Base-by-base conservation (phyloP, 345 rosid genomes). In the Alliaria petiolata region DNA sequence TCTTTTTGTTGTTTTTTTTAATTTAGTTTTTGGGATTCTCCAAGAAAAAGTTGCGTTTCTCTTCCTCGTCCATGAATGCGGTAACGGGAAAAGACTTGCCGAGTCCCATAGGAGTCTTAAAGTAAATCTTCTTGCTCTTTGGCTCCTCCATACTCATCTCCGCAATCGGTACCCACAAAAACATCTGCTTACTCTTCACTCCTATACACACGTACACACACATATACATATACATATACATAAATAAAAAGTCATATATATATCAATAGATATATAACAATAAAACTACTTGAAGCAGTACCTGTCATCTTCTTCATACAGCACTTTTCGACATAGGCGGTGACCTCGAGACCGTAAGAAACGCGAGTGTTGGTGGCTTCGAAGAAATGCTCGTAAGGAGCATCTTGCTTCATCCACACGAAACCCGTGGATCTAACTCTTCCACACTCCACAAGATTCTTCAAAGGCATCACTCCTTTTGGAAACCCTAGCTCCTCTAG, bases 241-340 rank as follows among this genome's bases (percentile, higher is more conserved):
- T 42, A 62, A 14, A 33, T 16, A 40, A 71, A 51, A 71, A 39
- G 7, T 52, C 10, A 40, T 30, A 44, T 12, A 40, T 30, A 44
- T 12, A 39, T 38, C 51, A 2, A 50, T 30, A 51, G 5, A n/a
- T n/a, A n/a, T n/a, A n/a, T n/a, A n/a, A n/a, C n/a, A 25, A 20
- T 1, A 35, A 4, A 65, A 49, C 36, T 14, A 65, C 36, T 25
- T 3, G 25, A 52, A 28, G 22, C 44, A 22, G 35, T 52, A 31
- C 98, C 98, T 2, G 87, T 93, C 93, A 93, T 89, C 76, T 80
- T 91, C 84, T 86, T 93, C 97, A 91, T 93, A 85, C 67, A 89
- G 42, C 72, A 63, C 81, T 82, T 86, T 67, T 91, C 98, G 26
- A 91, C 86, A 28, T 93, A 91, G 3, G 86, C 89, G 0, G 98